These are phyloP conservation scores for Scortechinia acanthostroma DNA, from an alignment of 2,329 filamentous ascomycete species.

Conservation along the genomic window DNA sequence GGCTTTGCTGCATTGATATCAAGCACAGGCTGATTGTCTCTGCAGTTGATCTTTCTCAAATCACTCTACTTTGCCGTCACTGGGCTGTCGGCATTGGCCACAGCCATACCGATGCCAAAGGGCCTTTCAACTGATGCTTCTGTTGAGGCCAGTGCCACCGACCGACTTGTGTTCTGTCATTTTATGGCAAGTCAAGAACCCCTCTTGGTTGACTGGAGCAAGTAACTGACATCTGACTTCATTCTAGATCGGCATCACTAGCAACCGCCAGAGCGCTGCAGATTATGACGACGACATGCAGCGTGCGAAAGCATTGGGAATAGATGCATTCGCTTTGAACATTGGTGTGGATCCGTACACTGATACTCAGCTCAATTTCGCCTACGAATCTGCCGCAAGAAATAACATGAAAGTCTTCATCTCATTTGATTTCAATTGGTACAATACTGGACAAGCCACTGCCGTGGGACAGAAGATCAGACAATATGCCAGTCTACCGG, in stretches of 20 bases:
- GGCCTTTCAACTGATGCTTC: no score
- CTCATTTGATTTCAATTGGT: constrained; percentile 43
- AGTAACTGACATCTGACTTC: background rate
- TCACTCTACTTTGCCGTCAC: no score
- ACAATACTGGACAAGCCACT: background rate
- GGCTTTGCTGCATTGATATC: no score
- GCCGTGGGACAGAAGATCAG: constrained; percentile 13
- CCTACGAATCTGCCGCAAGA: constrained; percentile 37
- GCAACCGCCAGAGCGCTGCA: constrained; percentile 26
- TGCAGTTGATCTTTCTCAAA: no score
- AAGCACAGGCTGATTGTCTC: no score
- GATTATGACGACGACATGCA: constrained; percentile 39
- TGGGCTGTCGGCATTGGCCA: no score
- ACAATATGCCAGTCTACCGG: constrained; percentile 19
- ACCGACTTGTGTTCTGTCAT: constrained; percentile 33
- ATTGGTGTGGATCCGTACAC: constrained; percentile 32
- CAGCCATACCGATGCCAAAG: no score
- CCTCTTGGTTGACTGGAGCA: background rate
- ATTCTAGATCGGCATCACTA: constrained; percentile 31
- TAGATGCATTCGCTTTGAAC: constrained; percentile 41
- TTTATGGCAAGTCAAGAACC: constrained; percentile 25
- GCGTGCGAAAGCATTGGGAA: constrained; percentile 28
- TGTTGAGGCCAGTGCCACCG: no score
- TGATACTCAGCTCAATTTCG: constrained; percentile 34
- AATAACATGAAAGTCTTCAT: constrained; percentile 43